Evolutionary conservation across 257 asterid species (phyloP), one percentile per base, ranked within the genome.

Genomic region (Capsicum baccatum): DNA sequence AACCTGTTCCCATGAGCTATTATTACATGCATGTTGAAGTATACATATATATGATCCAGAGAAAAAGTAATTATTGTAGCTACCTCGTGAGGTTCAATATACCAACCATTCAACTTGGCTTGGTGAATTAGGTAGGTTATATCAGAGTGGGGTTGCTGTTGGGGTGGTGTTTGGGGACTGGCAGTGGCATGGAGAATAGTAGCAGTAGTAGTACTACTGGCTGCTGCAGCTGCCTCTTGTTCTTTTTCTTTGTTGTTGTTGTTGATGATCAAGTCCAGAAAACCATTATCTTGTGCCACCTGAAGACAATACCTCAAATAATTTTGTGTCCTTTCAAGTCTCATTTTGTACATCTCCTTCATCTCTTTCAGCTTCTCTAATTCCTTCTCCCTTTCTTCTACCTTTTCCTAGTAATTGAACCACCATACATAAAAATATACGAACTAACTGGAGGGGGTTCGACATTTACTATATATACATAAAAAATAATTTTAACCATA

Each of bases 81-180:
- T 81, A 94, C 98, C 98, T 94, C 98, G 14, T 86, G 89, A 56
- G 92, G 94, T 82, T 92, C 84, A 85, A 93, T 91, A 89, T 88
- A 88, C 97, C 97, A 94, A 55, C 98, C 97, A 10, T 89, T 88
- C 59, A 80, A 19, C 85, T 85, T 91, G 80, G 97, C 94, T 79
- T 92, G 94, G 17, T 88, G 88, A 57, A 85, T 6, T 39, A 92
- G 88, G 19, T 87, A 83, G 8, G 86, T 89, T 79, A 94, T 92
- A 60, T 86, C 74, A 3, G 90, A 88, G 81, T 88, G 84, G 35
- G 81, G 42, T 57, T 87, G 85, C n/a, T 60, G 52, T 3, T 42
- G 81, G 3, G 52, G 88, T 3, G 90, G 84, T 44, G 48, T 78
- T 69, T 47, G 83, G 6, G 85, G 91, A 59, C 83, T 87, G 81